Base-by-base conservation (phyloP, 805 yeast genomes). In the Candida boleticola region DNA sequence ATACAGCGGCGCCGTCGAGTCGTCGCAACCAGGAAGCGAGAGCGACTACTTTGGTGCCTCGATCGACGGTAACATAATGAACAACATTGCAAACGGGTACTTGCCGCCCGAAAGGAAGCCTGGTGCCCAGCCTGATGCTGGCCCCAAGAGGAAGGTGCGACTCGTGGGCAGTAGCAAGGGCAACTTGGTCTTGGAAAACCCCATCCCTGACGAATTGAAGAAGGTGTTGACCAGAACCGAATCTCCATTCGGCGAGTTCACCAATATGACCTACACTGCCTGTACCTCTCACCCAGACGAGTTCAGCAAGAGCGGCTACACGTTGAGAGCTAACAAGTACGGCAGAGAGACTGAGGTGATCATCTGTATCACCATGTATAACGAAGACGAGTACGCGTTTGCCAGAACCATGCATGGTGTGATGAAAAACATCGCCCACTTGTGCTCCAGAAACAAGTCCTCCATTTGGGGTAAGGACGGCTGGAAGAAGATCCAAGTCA, bases 231-330 rank as follows among this genome's bases (percentile, higher is more conserved):
- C 97, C 3, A 74, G 89, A 53, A 80, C 93, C 37, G 95, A 88
- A 49, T 66, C 73, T 1, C 73, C 73, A 1, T 83, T 84, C 49
- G 96, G 93, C 42, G 99, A 93, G 63, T 93, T 89, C 60, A 83
- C 93, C 13, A 88, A 88, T 64, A 90, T 93, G 97, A 82, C 97
- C 51, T 93, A 93, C 63, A 88, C 98, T 0, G 99, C 99, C 0
- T 90, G 96, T 57, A 93, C 99, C 1, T 76, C 95, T 1, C 90
- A 85, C 43, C 96, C 99, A 1, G 93, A 90, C 63, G 84, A 85
- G 27, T 93, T 87, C 58, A 78, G 79, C 14, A 73, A 69, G 3
- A 79, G 78, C 37, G 98, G 98, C 0, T 93, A 90, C 64, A 82
- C 90, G 2, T 68, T 93, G 39, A 77, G 99, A 53, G 85, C 95